Evolutionary conservation across 1,284 basidiomycete species (phyloP).

Genomic region (Boletellus deceptivus): DNA sequence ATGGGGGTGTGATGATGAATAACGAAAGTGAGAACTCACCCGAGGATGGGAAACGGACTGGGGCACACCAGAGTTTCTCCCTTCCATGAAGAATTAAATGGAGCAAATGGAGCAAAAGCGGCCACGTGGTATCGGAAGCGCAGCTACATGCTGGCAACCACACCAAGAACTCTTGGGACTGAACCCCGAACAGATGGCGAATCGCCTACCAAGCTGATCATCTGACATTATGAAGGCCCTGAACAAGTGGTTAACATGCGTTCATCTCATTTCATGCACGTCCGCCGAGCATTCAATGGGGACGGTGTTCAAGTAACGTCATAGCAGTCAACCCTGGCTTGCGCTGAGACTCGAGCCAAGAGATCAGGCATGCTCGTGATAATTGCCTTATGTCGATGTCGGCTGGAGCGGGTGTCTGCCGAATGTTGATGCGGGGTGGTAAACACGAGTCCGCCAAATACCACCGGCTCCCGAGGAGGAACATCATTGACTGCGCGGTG

Average conservation of each 20-base stretch:
- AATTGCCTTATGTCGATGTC: not conserved
- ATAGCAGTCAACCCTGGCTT: not conserved
- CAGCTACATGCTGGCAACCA: not conserved
- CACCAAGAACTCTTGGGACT: not conserved
- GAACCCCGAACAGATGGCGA: too few relatives aligned
- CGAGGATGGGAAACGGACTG: not conserved
- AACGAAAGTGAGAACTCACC: not conserved
- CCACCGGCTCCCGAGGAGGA: not conserved
- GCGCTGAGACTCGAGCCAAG: not conserved
- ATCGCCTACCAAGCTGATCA: not conserved
- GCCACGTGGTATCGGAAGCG: too few relatives aligned
- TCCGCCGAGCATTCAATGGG: not conserved
- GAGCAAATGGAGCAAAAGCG: too few relatives aligned
- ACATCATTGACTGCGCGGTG: not conserved
- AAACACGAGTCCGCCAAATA: conserved; percentile 9
- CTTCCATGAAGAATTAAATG: conserved; percentile 1
- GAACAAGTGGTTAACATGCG: not conserved
- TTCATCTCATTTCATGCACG: not conserved
- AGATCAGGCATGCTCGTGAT: not conserved
- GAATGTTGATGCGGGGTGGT: not conserved
- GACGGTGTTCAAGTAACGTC: not conserved
- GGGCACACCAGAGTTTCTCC: not conserved
- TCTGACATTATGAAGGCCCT: not conserved
- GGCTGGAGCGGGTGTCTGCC: not conserved
- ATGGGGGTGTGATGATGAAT: not conserved